Percentiles rank a stretch among this genome's conserved stretches.
These are phyloP conservation scores for Cinnamomum chago DNA, from an alignment of 164 flowering plant genomes.

Conservation along the genomic window DNA sequence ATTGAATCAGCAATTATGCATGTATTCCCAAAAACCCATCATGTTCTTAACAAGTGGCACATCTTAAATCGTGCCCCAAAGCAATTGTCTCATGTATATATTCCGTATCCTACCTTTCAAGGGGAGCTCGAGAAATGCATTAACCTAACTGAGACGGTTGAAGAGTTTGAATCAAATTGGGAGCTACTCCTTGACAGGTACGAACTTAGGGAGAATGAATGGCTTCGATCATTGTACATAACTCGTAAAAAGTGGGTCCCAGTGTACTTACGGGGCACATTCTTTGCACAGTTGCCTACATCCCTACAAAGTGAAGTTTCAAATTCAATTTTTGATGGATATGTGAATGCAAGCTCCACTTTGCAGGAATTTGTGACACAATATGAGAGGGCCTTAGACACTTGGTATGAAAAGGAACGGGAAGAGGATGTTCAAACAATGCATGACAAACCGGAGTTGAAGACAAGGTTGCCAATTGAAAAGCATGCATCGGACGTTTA, in stretches of 20 bases:
- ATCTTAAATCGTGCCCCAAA: conserved; percentile 38
- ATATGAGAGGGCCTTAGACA: conserved; percentile 50
- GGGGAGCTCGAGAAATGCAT: conserved; percentile 41
- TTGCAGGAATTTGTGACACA: conserved; percentile 41
- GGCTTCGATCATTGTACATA: conserved; percentile 52
- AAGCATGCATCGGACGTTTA: conserved; percentile 72
- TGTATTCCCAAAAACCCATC: conserved; percentile 40
- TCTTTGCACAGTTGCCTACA: conserved; percentile 51
- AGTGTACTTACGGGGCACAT: conserved; percentile 52
- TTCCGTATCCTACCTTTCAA: conserved; percentile 34
- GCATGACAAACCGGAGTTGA: conserved; percentile 55
- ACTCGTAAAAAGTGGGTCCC: conserved; percentile 60
- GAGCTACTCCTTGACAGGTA: conserved; percentile 46
- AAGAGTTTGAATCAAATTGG: conserved; percentile 70
- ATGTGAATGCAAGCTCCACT: conserved; percentile 62
- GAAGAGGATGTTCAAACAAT: conserved; percentile 63
- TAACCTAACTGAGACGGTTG: conserved; percentile 32
- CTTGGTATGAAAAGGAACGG: conserved; percentile 49
- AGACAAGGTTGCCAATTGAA: conserved; percentile 91
- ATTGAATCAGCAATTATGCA: conserved; percentile 29
- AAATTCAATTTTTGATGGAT: conserved; percentile 66
- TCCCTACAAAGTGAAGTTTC: conserved; percentile 30
- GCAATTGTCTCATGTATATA: conserved; percentile 28
- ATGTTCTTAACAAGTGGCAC: conserved; percentile 45
- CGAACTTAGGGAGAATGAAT: conserved; percentile 47